Evolutionary conservation across 2,329 filamentous ascomycete genomes (phyloP).

Genomic region (Xylaria hypoxylon): DNA sequence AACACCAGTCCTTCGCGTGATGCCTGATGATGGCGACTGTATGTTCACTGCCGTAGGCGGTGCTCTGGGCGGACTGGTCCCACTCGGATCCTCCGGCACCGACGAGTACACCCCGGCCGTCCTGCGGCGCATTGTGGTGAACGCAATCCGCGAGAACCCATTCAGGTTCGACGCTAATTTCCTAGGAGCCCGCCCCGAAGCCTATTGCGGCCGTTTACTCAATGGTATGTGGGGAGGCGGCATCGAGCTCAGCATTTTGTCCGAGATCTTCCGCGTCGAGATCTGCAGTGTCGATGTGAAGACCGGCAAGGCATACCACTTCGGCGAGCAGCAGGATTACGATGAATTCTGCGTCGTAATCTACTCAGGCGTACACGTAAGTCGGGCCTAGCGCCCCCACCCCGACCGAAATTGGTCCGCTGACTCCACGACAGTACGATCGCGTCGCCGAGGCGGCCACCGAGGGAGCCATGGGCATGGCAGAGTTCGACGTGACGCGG

Average conservation of each 20-base stretch:
- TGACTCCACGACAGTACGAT: slow-evolving; percentile 35
- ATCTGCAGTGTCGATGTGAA: slow-evolving; percentile 40
- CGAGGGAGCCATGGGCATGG: slow-evolving; percentile 66
- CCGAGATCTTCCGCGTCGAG: slow-evolving; percentile 51
- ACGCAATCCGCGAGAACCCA: slow-evolving; percentile 79
- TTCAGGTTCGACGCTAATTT: slow-evolving; percentile 80
- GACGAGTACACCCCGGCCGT: slow-evolving; percentile 28
- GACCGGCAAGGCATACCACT: slow-evolving; percentile 36
- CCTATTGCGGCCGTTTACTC: slow-evolving; percentile 86
- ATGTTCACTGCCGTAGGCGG: slow-evolving; percentile 91
- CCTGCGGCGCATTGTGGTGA: slow-evolving; percentile 80
- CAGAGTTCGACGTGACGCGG: slow-evolving; percentile 75
- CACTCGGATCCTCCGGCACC: slow-evolving; percentile 7
- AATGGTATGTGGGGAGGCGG: slow-evolving; percentile 89
- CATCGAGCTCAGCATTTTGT: slow-evolving; percentile 88
- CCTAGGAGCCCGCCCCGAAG: slow-evolving; percentile 76
- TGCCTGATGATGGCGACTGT: slow-evolving; percentile 97
- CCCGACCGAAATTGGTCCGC: background rate
- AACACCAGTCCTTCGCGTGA: slow-evolving; percentile 79
- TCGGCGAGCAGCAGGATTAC: slow-evolving; percentile 38
- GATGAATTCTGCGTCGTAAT: slow-evolving; percentile 37
- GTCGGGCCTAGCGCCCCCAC: background rate
- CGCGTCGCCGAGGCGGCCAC: slow-evolving; percentile 80
- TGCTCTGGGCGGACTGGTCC: slow-evolving; percentile 70
- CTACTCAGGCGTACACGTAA: slow-evolving; percentile 40